phyloP scores from a whole-genome alignment of 2,329 filamentous ascomycete species.

The Trichophyton rubrum region DNA sequence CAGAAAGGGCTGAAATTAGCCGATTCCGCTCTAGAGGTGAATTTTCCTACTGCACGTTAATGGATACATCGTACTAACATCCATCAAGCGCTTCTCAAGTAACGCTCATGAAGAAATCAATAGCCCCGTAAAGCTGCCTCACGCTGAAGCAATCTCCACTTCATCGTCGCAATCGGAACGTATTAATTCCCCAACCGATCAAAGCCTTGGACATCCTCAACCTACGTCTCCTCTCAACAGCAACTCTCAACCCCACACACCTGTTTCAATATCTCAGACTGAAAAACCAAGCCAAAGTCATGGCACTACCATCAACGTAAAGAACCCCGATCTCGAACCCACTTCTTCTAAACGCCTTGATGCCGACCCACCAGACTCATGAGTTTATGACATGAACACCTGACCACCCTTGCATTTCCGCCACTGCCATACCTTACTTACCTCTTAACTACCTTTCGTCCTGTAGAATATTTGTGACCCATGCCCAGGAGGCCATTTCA shows the following conservation, averaged over 20 bases:
- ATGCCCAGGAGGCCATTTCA: not conserved
- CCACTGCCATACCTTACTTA: not conserved
- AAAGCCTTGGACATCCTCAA: not conserved
- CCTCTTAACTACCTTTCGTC: not conserved
- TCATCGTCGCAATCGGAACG: not conserved
- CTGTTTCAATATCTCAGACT: not conserved
- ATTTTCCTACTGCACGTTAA: not conserved
- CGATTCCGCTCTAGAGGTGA: conserved; percentile 21
- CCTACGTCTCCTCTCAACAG: not conserved
- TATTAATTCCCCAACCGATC: not conserved
- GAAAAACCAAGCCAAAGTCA: not conserved
- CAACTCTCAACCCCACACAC: not conserved
- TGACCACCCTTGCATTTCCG: not conserved
- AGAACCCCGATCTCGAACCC: not conserved
- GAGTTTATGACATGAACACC: not conserved
- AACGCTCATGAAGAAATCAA: too few relatives aligned
- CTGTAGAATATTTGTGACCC: not conserved
- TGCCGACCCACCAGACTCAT: not conserved
- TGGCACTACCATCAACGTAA: not conserved
- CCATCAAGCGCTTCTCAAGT: too few relatives aligned
- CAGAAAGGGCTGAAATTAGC: conserved; percentile 38
- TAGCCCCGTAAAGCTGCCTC: too few relatives aligned
- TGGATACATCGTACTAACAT: not conserved
- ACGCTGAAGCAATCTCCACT: too few relatives aligned
- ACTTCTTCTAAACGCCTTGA: not conserved